A percentile compares a stretch with the other conserved stretches of the same genome.
Conservation (phyloP, 1,284 basidiomycete genomes). For the Heterobasidion parviporum region DNA sequence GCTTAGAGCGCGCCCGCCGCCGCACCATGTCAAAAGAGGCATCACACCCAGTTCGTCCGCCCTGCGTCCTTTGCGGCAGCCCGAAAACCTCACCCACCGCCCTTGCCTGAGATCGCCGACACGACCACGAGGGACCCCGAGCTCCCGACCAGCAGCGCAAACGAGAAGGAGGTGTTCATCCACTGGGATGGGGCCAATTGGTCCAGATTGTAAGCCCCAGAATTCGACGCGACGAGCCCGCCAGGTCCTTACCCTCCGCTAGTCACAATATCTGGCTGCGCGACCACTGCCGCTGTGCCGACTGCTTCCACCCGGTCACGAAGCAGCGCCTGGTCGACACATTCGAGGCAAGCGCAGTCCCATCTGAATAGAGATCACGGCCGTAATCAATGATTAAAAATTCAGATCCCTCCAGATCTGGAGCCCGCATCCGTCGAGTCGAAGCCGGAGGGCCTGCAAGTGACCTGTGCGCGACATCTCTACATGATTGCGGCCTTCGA, state of each 20-base stretch:
- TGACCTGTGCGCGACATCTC: constrained; percentile 46
- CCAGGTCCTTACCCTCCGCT: not conserved
- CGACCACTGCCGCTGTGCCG: constrained; percentile 85
- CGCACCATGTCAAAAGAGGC: not conserved
- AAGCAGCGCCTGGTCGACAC: constrained; percentile 88
- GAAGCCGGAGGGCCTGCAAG: constrained; percentile 58
- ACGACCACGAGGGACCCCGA: constrained; percentile 18
- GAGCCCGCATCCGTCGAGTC: constrained; percentile 54
- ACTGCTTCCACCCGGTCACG: constrained; percentile 84
- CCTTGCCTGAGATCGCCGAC: not conserved
- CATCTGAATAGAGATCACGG: not conserved
- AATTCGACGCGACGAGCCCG: not conserved
- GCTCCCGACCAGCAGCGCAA: constrained; percentile 48
- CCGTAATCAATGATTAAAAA: not conserved
- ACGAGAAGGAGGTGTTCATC: constrained; percentile 52
- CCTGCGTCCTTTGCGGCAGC: not conserved
- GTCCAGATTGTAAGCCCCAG: constrained; percentile 56
- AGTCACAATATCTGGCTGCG: constrained; percentile 71
- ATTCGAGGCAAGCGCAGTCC: constrained; percentile 46
- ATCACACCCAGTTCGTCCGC: not conserved
- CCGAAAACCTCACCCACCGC: not conserved
- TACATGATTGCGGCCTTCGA: not conserved
- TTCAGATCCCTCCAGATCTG: constrained; percentile 70
- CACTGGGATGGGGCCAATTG: constrained; percentile 60
- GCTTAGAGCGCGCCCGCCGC: not conserved